phyloP scores from a whole-genome alignment of 2,329 filamentous ascomycete species.

The Xylaria sp. region DNA sequence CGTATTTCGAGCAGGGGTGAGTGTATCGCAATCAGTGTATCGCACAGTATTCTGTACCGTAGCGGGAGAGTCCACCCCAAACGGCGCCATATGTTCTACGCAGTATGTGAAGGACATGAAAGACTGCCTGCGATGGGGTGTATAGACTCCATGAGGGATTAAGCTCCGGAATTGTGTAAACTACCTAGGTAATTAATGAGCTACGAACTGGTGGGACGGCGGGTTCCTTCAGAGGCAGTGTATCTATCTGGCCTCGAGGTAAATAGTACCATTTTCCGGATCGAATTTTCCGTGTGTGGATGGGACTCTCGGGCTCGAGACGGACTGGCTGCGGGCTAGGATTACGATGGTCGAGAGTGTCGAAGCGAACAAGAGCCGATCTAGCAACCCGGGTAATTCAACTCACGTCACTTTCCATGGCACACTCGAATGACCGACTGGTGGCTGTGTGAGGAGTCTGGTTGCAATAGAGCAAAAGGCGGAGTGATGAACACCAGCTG shows the following conservation, averaged over 20 bases:
- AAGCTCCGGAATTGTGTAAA: constrained; percentile 15
- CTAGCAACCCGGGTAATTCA: constrained; percentile 15
- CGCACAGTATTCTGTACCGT: constrained; percentile 4
- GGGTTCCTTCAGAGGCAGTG: neutral
- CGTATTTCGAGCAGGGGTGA: constrained; percentile 7
- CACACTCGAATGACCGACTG: constrained; percentile 8
- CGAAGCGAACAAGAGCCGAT: constrained; percentile 8
- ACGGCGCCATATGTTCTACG: neutral
- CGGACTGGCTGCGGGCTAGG: constrained; percentile 21
- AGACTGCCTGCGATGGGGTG: constrained; percentile 1
- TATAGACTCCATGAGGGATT: neutral
- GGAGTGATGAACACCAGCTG: constrained; percentile 17
- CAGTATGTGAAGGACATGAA: constrained; percentile 7
- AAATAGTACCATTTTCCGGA: constrained; percentile 14
- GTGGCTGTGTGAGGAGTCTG: constrained; percentile 25
- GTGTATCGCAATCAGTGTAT: neutral
- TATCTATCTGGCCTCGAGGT: neutral
- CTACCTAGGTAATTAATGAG: constrained; percentile 15
- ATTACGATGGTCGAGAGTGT: constrained; percentile 6
- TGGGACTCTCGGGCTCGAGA: constrained; percentile 18
- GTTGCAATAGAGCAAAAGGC: constrained; percentile 26
- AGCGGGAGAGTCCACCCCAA: constrained; percentile 10
- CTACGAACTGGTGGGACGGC: constrained; percentile 13
- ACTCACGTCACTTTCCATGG: constrained; percentile 1
- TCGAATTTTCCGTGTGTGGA: constrained; percentile 17